A percentile compares a stretch with the other conserved stretches of the same genome.
Evolutionary conservation across 164 flowering plant genomes (phyloP).

Genomic region (Nelumbo lutea): DNA sequence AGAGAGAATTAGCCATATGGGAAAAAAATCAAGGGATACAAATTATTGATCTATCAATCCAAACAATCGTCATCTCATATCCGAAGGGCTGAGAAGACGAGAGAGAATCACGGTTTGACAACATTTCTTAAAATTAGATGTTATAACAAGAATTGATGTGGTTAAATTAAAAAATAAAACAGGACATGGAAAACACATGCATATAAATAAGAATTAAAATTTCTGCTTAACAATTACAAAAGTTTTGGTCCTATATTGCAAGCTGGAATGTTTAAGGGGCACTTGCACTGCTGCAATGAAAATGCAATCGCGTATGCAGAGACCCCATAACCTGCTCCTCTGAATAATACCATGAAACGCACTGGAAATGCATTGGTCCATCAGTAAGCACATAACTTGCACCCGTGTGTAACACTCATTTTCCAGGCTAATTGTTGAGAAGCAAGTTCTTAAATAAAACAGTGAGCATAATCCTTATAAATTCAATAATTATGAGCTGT

Average conservation of each 20-base stretch:
- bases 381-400: neutral
- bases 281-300: too few species aligned
- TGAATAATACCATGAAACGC: too few species aligned
- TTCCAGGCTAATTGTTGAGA: neutral
- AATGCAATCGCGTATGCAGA: too few species aligned
- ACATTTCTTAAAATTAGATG: neutral
- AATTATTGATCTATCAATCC: neutral
- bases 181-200: too few species aligned
- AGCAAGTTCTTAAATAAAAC: neutral
- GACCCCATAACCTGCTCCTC: too few species aligned
- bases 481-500: too few species aligned
- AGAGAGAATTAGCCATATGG: neutral
- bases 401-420: neutral
- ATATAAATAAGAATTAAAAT: too few species aligned
- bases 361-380: neutral
- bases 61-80: neutral
- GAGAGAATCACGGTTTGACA: neutral
- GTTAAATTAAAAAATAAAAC: too few species aligned
- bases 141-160: neutral
- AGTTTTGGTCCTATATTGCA: too few species aligned
- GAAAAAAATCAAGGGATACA: neutral
- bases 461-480: too few species aligned
- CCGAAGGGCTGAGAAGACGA: neutral
- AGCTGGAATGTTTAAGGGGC: too few species aligned
- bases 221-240: too few species aligned